phyloP scores from a whole-genome alignment of 257 asterid species.

The Ocimum tenuiflorum region DNA sequence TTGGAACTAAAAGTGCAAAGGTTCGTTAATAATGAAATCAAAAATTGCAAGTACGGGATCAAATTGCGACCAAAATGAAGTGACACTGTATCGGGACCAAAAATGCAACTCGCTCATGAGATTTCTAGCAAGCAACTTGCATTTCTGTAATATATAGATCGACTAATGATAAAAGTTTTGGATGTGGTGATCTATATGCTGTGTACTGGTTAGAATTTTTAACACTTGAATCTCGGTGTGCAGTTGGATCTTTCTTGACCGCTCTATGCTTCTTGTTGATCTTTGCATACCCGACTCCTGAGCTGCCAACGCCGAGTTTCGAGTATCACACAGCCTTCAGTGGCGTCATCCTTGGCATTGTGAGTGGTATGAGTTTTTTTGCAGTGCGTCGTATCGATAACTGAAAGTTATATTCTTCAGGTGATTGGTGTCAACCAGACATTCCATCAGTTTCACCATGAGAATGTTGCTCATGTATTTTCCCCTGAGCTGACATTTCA shows the following conservation, averaged over 20 bases:
- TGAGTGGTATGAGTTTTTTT: too few species aligned
- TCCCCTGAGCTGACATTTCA: slow-evolving; percentile 47
- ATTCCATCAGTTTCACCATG: slow-evolving; percentile 84
- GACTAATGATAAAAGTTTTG: not conserved
- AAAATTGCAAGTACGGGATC: too few species aligned
- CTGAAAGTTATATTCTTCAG: slow-evolving; percentile 32
- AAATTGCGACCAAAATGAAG: too few species aligned
- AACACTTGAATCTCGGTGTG: slow-evolving; percentile 19
- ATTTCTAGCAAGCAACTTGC: too few species aligned
- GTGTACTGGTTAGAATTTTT: slow-evolving; percentile 10
- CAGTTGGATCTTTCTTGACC: slow-evolving; percentile 87
- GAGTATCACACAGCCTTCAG: slow-evolving; percentile 86
- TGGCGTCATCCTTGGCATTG: slow-evolving; percentile 90
- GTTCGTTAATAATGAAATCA: too few species aligned
- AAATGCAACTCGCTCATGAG: too few species aligned
- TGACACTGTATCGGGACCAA: too few species aligned
- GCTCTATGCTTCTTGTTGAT: slow-evolving; percentile 74
- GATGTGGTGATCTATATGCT: too few species aligned
- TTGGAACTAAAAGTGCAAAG: too few species aligned
- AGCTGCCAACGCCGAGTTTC: slow-evolving; percentile 81
- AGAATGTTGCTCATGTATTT: slow-evolving; percentile 56
- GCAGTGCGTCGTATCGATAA: slow-evolving; percentile 8
- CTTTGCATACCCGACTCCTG: slow-evolving; percentile 98
- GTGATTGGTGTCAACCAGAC: slow-evolving; percentile 88
- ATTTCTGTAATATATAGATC: too few species aligned